Conservation (phyloP, 78 protist species). For the Andalucia godoyi region DNA sequence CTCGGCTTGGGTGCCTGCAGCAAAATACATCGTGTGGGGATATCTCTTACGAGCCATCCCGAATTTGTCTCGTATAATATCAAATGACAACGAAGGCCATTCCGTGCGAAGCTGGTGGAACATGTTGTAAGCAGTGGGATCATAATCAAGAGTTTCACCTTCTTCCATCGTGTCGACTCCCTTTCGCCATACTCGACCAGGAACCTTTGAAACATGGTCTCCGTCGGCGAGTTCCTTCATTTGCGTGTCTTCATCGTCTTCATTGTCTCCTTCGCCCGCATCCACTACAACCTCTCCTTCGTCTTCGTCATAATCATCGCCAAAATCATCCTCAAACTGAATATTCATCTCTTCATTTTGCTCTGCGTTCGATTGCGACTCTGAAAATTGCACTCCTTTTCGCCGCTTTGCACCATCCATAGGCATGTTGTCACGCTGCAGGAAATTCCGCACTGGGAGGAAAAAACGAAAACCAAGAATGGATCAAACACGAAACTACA, state of each 20-base stretch:
- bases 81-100: conserved; percentile 86
- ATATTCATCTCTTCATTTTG: neutral
- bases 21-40: conserved; percentile 55
- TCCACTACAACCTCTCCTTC: neutral
- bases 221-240: neutral
- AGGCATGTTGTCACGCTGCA: too few relatives aligned
- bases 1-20: conserved; percentile 82
- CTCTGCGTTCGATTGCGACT: neutral
- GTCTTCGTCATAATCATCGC: neutral
- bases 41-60: conserved; percentile 52
- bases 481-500: too few relatives aligned
- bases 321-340: neutral
- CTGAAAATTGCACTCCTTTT: neutral
- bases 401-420: too few relatives aligned
- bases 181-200: neutral
- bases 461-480: too few relatives aligned
- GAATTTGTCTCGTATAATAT: conserved; percentile 55
- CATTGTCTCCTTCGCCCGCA: neutral
- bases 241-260: neutral
- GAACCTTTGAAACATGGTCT: neutral
- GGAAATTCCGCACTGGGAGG: too few relatives aligned
- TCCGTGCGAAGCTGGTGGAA: conserved; percentile 55
- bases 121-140: conserved; percentile 69
- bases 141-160: conserved; percentile 50
- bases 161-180: conserved; percentile 18